Conservation (phyloP, 805 yeast species). For the Huiozyma naganishii region DNA sequence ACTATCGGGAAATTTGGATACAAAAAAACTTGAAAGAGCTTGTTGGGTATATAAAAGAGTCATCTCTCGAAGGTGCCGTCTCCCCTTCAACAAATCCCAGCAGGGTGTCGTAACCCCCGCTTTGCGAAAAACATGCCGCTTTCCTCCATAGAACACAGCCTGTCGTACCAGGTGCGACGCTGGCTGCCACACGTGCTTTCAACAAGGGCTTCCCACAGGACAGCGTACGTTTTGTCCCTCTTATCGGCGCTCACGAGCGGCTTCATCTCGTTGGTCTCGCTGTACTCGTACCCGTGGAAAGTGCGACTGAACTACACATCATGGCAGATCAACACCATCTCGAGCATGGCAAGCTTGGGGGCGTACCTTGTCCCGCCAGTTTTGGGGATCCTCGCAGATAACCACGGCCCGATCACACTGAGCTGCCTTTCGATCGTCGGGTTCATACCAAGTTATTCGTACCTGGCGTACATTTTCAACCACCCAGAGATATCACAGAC, state of each 20-base stretch:
- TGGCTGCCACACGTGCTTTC: slow-evolving; percentile 35
- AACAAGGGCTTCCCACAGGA: slow-evolving; percentile 29
- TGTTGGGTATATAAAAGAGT: no score
- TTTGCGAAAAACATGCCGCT: slow-evolving; percentile 12
- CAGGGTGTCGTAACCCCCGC: background rate
- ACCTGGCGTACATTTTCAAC: slow-evolving; percentile 34
- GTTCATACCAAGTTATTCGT: slow-evolving; percentile 57
- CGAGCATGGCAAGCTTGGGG: slow-evolving; percentile 67
- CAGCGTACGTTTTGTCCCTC: slow-evolving; percentile 49
- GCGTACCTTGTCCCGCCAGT: slow-evolving; percentile 77
- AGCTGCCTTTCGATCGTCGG: slow-evolving; percentile 49
- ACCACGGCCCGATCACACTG: slow-evolving; percentile 71
- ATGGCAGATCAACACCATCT: slow-evolving; percentile 58
- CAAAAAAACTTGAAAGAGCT: no score
- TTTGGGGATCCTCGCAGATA: slow-evolving; percentile 72
- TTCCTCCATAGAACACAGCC: slow-evolving; percentile 23
- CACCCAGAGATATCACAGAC: slow-evolving; percentile 9
- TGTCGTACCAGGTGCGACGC: slow-evolving; percentile 36
- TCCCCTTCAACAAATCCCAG: no score
- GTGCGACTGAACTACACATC: slow-evolving; percentile 49
- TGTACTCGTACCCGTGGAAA: slow-evolving; percentile 65
- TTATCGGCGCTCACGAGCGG: slow-evolving; percentile 68
- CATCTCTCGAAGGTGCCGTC: no score
- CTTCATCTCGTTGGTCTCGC: slow-evolving; percentile 69
- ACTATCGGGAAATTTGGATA: no score